Evolutionary conservation across 345 rosid species (phyloP).

Genomic region (Gynandropsis gynandra): DNA sequence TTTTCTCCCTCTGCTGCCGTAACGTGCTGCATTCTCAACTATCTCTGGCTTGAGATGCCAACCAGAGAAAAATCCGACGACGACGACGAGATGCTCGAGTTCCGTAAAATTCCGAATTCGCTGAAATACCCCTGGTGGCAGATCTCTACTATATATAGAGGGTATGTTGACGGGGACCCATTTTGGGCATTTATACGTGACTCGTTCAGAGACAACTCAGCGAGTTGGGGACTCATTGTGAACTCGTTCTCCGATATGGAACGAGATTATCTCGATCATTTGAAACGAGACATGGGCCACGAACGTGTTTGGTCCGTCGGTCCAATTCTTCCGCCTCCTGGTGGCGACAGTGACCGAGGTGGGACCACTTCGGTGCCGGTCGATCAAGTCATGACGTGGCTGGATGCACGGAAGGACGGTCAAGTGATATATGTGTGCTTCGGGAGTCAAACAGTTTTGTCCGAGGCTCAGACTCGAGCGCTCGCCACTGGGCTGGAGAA

Average conservation of each 20-base stretch:
- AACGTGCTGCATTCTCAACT: slow-evolving; percentile 30
- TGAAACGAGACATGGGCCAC: slow-evolving; percentile 31
- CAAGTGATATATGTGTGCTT: slow-evolving; percentile 66
- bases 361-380: slow-evolving; percentile 36
- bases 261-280: slow-evolving; percentile 33
- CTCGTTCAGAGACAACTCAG: slow-evolving; percentile 20
- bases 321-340: slow-evolving; percentile 30
- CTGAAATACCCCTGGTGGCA: slow-evolving; percentile 43
- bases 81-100: slow-evolving; percentile 22
- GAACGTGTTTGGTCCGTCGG: slow-evolving; percentile 49
- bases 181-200: slow-evolving; percentile 31
- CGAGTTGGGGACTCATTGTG: slow-evolving; percentile 46
- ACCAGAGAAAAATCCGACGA: not conserved
- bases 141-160: slow-evolving; percentile 30
- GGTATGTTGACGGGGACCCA: slow-evolving; percentile 30
- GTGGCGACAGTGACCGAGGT: slow-evolving; percentile 29
- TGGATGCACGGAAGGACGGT: slow-evolving; percentile 36
- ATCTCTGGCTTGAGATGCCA: slow-evolving; percentile 44
- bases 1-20: slow-evolving; percentile 65
- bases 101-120: slow-evolving; percentile 30
- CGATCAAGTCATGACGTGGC: slow-evolving; percentile 40
- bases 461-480: slow-evolving; percentile 31
- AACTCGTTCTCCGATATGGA: slow-evolving; percentile 44
- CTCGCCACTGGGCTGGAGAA: slow-evolving; percentile 41
- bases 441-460: slow-evolving; percentile 53